These are phyloP conservation scores for Auricularia heimuer DNA, from an alignment of 768 basidiomycete species.

Conservation along the genomic window DNA sequence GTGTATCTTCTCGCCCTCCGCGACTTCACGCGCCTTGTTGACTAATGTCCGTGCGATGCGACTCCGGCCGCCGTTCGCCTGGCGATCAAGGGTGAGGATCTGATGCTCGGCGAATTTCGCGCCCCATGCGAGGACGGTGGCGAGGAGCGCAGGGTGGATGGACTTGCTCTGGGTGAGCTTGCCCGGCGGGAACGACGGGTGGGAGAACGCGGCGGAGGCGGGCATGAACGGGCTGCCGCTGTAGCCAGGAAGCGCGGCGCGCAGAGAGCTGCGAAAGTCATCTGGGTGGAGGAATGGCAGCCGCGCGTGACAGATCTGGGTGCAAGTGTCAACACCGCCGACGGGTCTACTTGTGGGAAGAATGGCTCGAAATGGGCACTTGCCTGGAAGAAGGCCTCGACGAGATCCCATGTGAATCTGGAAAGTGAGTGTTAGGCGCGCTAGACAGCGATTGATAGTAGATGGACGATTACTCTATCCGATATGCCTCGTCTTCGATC, in stretches of 20 bases:
- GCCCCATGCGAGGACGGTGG: constrained; percentile 84
- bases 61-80: constrained; percentile 47
- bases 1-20: constrained; percentile 81
- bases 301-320: constrained; percentile 67
- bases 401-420: constrained; percentile 86
- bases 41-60: constrained; percentile 67
- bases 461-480: constrained; percentile 53
- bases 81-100: constrained; percentile 67
- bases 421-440: constrained; percentile 6
- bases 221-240: constrained; percentile 2
- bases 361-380: background rate
- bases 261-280: constrained; percentile 45
- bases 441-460: constrained; percentile 8
- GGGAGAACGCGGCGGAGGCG: constrained; percentile 6
- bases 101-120: constrained; percentile 91
- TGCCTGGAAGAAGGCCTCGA: constrained; percentile 84
- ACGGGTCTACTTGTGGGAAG: background rate
- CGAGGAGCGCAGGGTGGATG: constrained; percentile 66
- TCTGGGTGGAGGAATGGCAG: constrained; percentile 78
- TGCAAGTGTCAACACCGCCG: background rate
- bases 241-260: background rate
- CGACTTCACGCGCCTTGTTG: constrained; percentile 73
- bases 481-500: constrained; percentile 59
- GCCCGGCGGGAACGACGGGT: constrained; percentile 10
- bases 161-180: constrained; percentile 26